These are phyloP conservation scores for Solanum verrucosum DNA, from an alignment of 257 asterid genomes.

Conservation along the genomic window DNA sequence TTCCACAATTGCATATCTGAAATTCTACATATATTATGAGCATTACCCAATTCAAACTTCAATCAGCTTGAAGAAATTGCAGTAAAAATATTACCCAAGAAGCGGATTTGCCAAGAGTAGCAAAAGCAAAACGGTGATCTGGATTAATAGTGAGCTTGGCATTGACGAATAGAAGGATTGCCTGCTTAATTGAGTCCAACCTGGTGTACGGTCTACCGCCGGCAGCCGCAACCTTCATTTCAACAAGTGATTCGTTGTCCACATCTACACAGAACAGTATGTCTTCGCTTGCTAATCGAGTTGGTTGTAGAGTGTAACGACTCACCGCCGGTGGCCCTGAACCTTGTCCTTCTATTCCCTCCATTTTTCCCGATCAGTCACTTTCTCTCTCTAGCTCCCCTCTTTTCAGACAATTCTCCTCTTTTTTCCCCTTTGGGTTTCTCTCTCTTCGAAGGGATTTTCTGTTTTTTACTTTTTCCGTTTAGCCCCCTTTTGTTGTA, in stretches of 20 bases:
- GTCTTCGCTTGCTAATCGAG: conserved; percentile 55
- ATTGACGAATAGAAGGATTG: conserved; percentile 62
- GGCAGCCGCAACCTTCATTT: conserved; percentile 68
- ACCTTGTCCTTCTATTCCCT: conserved; percentile 28
- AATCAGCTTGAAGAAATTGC: not conserved
- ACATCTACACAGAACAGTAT: conserved; percentile 83
- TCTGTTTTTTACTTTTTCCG: not conserved
- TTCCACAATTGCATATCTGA: not conserved
- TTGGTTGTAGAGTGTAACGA: conserved; percentile 30
- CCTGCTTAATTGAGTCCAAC: conserved; percentile 75
- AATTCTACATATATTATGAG: not conserved
- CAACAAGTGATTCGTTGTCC: conserved; percentile 67
- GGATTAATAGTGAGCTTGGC: conserved; percentile 75
- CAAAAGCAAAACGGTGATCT: conserved; percentile 87
- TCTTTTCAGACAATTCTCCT: not conserved
- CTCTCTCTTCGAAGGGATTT: not conserved
- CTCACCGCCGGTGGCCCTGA: conserved; percentile 13
- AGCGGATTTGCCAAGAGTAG: conserved; percentile 54
- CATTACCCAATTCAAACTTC: not conserved
- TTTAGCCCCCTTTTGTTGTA: not conserved
- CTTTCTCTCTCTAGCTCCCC: not conserved
- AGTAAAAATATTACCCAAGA: conserved; percentile 31
- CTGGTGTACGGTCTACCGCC: conserved; percentile 74
- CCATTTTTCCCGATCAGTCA: conserved; percentile 20
- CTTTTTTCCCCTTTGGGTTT: not conserved